These are phyloP conservation scores for Trichoderma sp. DNA, from an alignment of 2,329 filamentous ascomycete species.

Conservation along the genomic window DNA sequence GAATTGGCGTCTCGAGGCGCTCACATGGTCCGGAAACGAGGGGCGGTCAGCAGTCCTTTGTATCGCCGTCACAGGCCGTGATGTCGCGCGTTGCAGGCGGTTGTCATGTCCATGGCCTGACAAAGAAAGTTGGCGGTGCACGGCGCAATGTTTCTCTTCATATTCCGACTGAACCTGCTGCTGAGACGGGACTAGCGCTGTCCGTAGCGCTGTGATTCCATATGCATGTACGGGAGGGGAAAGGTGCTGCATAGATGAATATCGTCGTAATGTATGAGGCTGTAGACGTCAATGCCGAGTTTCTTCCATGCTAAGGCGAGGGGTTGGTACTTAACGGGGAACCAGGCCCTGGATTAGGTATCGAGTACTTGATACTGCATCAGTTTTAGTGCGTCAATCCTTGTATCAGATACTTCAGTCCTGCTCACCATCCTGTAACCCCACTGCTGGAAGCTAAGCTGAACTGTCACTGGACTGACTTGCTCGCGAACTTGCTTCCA, in stretches of 20 bases:
- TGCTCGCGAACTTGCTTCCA: background rate
- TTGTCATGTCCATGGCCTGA: constrained; percentile 15
- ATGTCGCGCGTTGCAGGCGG: constrained; percentile 13
- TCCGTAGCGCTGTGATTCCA: background rate
- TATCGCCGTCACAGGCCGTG: constrained; percentile 2
- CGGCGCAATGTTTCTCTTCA: constrained; percentile 18
- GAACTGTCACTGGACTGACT: constrained; percentile 16
- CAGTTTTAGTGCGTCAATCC: rapidly evolving
- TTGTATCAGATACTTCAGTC: background rate
- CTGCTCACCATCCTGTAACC: background rate
- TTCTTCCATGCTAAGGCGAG: constrained; percentile 6
- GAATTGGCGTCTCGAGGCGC: constrained; percentile 12
- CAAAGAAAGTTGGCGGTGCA: constrained; percentile 19
- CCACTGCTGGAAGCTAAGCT: constrained; percentile 11
- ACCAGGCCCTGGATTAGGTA: background rate
- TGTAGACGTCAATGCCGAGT: background rate
- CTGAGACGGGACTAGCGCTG: constrained; percentile 12
- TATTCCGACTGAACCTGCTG: background rate
- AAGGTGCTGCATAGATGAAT: background rate
- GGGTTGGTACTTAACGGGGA: background rate
- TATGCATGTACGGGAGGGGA: background rate
- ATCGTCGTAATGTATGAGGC: background rate
- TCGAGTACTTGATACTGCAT: background rate
- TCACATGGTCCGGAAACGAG: constrained; percentile 17
- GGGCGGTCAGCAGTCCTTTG: constrained; percentile 9